Conservation (phyloP, 805 yeast species). For the Hemisphaericaspora nanyangensis region DNA sequence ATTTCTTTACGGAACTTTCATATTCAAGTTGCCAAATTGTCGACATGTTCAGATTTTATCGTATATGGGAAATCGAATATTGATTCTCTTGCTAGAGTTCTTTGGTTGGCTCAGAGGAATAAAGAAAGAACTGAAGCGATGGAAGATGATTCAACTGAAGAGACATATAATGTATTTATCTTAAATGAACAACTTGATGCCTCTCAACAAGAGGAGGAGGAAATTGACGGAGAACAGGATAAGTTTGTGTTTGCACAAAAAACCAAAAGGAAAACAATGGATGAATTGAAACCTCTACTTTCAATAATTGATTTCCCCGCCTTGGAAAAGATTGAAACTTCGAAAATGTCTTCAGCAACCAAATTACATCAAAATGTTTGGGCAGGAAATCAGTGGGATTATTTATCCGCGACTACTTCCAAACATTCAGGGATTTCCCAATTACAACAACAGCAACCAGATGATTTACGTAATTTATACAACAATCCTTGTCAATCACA, state of each 20-base stretch:
- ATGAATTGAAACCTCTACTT: conserved; percentile 5
- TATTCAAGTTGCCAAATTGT: conserved; percentile 77
- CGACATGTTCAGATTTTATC: conserved; percentile 68
- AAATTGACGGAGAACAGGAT: neutral
- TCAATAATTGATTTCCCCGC: conserved; percentile 69
- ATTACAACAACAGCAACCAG: neutral
- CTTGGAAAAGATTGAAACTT: conserved; percentile 78
- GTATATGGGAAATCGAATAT: conserved; percentile 55
- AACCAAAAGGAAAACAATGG: neutral
- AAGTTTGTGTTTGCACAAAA: neutral
- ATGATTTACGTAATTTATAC: conserved; percentile 23
- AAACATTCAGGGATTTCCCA: too few relatives aligned
- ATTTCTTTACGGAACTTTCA: conserved; percentile 80
- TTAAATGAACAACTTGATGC: conserved; percentile 1
- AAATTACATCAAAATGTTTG: conserved; percentile 54
- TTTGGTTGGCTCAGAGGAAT: conserved; percentile 28
- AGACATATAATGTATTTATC: conserved; percentile 11
- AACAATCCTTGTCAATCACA: conserved; percentile 41
- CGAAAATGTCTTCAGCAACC: conserved; percentile 80
- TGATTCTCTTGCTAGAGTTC: conserved; percentile 24
- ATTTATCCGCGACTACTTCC: conserved; percentile 24
- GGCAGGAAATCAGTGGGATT: conserved; percentile 82
- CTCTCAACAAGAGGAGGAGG: neutral
- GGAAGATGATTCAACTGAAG: conserved; percentile 1
- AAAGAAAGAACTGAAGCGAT: conserved; percentile 5